These are phyloP conservation scores for Aspergillus latus DNA, from an alignment of 2,329 filamentous ascomycete genomes.

Conservation along the genomic window DNA sequence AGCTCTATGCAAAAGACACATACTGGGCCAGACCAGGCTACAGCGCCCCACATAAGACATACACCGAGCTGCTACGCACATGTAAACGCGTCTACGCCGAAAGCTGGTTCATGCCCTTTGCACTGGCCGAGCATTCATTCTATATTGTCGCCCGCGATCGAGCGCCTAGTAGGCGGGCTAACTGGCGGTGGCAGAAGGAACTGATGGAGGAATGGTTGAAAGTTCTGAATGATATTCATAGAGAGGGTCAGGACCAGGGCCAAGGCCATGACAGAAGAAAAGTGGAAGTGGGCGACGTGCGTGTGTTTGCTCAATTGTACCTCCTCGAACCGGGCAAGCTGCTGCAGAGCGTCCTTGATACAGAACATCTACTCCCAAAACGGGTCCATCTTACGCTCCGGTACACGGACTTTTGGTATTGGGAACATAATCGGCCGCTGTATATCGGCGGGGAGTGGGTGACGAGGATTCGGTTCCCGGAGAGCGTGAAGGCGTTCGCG, in stretches of 20 bases:
- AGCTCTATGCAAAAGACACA: constrained; percentile 31
- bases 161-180: constrained; percentile 24
- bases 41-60: constrained; percentile 37
- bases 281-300: constrained; percentile 35
- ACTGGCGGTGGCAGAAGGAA: neutral
- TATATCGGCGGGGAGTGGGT: constrained; percentile 42
- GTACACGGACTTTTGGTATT: constrained; percentile 53
- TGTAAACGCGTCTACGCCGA: constrained; percentile 48
- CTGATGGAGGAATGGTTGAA: constrained; percentile 20
- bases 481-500: constrained; percentile 40
- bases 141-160: constrained; percentile 37
- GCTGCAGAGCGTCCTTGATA: constrained; percentile 29
- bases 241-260: constrained; percentile 15
- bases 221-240: neutral
- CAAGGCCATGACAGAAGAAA: neutral
- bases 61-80: constrained; percentile 43
- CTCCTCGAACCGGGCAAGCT: constrained; percentile 32
- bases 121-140: constrained; percentile 41
- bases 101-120: constrained; percentile 46
- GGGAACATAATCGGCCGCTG: constrained; percentile 43
- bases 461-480: constrained; percentile 28
- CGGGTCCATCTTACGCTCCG: constrained; percentile 49
- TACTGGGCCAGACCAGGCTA: constrained; percentile 47
- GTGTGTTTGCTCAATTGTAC: constrained; percentile 48
- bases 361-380: constrained; percentile 35